Evolutionary conservation across 768 basidiomycete genomes (phyloP), one percentile per base, ranked within the genome.

Genomic region (Leccinum sublutescens): DNA sequence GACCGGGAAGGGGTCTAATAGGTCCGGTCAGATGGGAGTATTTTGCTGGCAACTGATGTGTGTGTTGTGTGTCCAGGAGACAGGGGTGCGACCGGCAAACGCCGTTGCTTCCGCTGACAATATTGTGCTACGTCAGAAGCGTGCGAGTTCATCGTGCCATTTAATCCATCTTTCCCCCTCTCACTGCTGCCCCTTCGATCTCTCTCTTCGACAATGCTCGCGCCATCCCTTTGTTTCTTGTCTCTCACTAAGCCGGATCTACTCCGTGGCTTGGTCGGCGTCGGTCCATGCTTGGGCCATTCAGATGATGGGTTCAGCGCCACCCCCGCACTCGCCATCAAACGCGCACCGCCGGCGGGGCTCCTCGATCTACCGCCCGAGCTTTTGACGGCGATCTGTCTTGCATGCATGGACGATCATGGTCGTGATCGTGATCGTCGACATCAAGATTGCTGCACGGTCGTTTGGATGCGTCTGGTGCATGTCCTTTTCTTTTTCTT

Each of bases 361-460:
- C 43, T 69, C 29, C 1, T 60, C 56, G 55, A 64, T 52, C 53
- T 68, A 15, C 67, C 67, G 0, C 38, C 65, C 0, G 67, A 68
- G 36, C 40, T 68, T 0, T 25, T 68, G 19, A 56, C 53, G 0
- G 57, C 51, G 11, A 60, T 67, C 34, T 69, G 60, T 45, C 19
- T 11, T 45, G 43, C 43, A 2, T 45, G 43, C 10, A 45, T 45
- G 43, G 19, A n/a, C 19, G 19, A 40, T 19, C 43, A 45, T 11
- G 10, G n/a, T 45, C 19, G 10, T 45, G 43, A 45, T 19, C 43
- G 19, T 12, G 10, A 45, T 45, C 50, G 23, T 27, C n/a, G 25
- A 51, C 43, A 53, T 50, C 40, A 45, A 19, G 58, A 50, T 3
- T 67, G 59, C 31, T 58, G 47, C 6, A 62, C 62, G 11, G 47